A percentile compares a stretch with the other conserved stretches of the same genome.
phyloP scores from a whole-genome alignment of 805 yeast species.

The Wickerhamomyces bisporus region DNA sequence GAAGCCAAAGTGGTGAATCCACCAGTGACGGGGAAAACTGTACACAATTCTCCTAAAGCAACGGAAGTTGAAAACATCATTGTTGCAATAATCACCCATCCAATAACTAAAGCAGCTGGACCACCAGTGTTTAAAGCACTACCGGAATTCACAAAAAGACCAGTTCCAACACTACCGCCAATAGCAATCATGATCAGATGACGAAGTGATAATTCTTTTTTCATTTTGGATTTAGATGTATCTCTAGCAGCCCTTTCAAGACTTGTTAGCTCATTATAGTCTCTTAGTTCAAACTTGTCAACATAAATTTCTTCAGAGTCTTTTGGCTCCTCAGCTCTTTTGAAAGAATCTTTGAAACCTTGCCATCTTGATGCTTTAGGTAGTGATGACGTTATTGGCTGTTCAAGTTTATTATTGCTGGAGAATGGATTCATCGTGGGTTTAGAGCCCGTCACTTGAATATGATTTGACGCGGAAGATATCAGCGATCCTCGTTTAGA shows the following conservation, averaged over 20 bases:
- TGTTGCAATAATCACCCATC: constrained; percentile 45
- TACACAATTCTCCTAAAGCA: constrained; percentile 57
- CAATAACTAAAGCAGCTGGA: constrained; percentile 36
- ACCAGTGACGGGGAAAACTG: constrained; percentile 65
- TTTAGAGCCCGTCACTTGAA: no score
- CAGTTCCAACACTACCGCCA: constrained; percentile 72
- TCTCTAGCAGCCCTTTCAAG: constrained; percentile 33
- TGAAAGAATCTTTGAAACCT: constrained; percentile 43
- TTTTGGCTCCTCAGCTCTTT: constrained; percentile 17
- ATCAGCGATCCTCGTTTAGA: background rate
- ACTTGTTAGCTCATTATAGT: constrained; percentile 26
- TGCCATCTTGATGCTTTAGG: constrained; percentile 1
- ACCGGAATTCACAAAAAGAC: constrained; percentile 64
- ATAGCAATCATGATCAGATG: constrained; percentile 76
- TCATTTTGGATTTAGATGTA: constrained; percentile 33
- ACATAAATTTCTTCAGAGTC: constrained; percentile 3
- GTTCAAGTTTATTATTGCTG: no score
- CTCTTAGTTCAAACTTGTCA: constrained; percentile 17
- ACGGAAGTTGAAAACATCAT: constrained; percentile 46
- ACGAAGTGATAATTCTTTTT: constrained; percentile 32
- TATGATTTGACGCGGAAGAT: no score
- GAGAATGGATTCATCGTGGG: background rate
- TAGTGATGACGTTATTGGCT: background rate
- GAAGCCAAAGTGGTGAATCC: constrained; percentile 56
- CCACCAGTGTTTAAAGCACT: constrained; percentile 53